Evolutionary conservation across 2,329 filamentous ascomycete genomes (phyloP), one percentile per base, ranked within the genome.

Genomic region (Paracamarosporium sp.): DNA sequence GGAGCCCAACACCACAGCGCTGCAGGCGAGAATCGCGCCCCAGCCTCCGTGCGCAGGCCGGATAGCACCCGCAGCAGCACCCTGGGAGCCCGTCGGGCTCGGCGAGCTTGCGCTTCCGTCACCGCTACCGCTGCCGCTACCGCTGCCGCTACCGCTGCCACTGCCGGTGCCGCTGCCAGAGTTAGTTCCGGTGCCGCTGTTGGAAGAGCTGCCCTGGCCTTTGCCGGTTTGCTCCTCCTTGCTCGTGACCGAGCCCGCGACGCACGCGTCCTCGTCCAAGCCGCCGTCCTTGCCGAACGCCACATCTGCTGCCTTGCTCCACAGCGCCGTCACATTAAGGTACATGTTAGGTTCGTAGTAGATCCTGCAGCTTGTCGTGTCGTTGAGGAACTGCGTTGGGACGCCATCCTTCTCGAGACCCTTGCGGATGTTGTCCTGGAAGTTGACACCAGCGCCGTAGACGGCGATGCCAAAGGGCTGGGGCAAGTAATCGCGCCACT

Each of bases 321-420:
- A 89, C 31, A 85, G 66, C n/a, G 73, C 76, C 1, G 77, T 78
- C 1, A 84, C 79, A 56, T 86, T 79, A 3, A 79, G 72, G 31
- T 85, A 72, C 73, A 86, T 87, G 2, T 78, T 71, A 15, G 79
- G 68, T 2, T 86, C 87, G 58, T 84, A 88, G 67, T 82, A 90
- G 12, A 89, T 70, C 5, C 86, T 79, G 62, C 87, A 90, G 62
- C 87, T 83, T 0, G 87, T 84, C 1, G 85, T 81, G 61, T 88
- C 83, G 55, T 86, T 85, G 1, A 84, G 73, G 65, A 89, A 90
- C 63, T 90, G 88, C 15, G 83, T 72, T 13, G 87, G 83, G 0
- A 79, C 70, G 5, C 72, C 74, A 4, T 65, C 70, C 0, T 47
- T 52, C 53, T 76, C 74, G 1, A 68, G 48, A 47, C 75, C 73